Conservation (phyloP, 2,329 filamentous ascomycete genomes). For the Fusarium sp. region DNA sequence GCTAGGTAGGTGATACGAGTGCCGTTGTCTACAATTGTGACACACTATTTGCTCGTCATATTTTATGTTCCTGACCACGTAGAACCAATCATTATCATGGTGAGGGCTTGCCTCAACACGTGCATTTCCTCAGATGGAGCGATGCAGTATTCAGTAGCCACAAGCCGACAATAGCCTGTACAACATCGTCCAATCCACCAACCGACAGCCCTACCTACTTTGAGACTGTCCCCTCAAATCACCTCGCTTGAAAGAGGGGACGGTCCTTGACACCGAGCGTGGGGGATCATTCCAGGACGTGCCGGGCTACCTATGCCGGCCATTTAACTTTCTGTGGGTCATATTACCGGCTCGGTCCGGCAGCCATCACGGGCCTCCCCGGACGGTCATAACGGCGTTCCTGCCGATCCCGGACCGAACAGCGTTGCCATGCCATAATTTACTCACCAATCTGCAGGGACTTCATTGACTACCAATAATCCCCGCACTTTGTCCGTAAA, state of each 20-base stretch:
- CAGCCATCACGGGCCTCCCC: conserved; percentile 26
- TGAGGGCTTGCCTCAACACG: too few relatives aligned
- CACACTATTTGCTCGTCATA: background rate
- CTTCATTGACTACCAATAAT: conserved; percentile 1
- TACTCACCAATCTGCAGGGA: conserved; percentile 32
- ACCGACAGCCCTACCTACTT: background rate
- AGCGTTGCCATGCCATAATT: conserved; percentile 4
- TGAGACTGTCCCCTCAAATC: conserved; percentile 1
- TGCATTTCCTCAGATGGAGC: background rate
- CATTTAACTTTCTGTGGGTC: conserved; percentile 25
- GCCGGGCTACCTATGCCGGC: conserved; percentile 20
- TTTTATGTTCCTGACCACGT: background rate
- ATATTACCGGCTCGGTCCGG: conserved; percentile 40
- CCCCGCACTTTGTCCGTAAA: conserved; percentile 12
- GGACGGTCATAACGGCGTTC: conserved; percentile 19
- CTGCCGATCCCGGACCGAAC: conserved; percentile 25
- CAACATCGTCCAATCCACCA: background rate
- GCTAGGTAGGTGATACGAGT: background rate
- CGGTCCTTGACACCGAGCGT: conserved; percentile 7
- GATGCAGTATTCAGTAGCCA: background rate
- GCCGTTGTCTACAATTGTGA: background rate
- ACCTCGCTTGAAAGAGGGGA: background rate
- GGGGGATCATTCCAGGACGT: conserved; percentile 23
- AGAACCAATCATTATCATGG: too few relatives aligned
- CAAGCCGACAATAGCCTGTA: background rate